Evolutionary conservation across 1,284 basidiomycete genomes (phyloP).

Genomic region (Microbotryum violaceum): DNA sequence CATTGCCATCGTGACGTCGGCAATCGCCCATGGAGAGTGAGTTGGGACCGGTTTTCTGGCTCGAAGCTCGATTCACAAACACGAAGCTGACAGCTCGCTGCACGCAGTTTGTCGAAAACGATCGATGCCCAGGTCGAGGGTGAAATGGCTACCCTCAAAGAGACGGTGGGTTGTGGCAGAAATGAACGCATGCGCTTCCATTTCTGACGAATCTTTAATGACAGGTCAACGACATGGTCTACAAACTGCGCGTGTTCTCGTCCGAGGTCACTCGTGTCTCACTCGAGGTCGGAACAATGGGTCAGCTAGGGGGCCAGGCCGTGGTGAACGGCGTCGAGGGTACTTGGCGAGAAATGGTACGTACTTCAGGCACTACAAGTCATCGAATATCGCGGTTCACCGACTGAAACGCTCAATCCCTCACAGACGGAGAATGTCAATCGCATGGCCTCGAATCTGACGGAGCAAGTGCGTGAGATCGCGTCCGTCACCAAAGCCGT

Average conservation of each 20-base stretch:
- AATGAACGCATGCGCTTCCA: conserved; percentile 45
- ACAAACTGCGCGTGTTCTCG: conserved; percentile 70
- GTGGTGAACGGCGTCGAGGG: conserved; percentile 87
- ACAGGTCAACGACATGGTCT: conserved; percentile 87
- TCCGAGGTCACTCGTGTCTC: conserved; percentile 57
- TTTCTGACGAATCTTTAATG: conserved; percentile 40
- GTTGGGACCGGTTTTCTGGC: neutral
- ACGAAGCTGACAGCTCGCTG: conserved; percentile 36
- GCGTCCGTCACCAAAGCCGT: conserved; percentile 96
- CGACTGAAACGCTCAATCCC: neutral
- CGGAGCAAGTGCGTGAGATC: conserved; percentile 65
- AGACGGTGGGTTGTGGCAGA: conserved; percentile 31
- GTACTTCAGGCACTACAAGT: neutral
- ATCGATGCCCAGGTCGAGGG: conserved; percentile 71
- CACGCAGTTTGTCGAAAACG: conserved; percentile 46
- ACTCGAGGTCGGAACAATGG: conserved; percentile 84
- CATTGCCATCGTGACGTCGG: conserved; percentile 27
- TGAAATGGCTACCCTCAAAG: conserved; percentile 76
- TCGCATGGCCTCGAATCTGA: conserved; percentile 91
- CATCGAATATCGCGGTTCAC: neutral
- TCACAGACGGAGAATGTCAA: conserved; percentile 34
- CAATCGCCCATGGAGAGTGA: conserved; percentile 29
- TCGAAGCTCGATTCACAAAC: neutral
- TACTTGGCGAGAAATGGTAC: conserved; percentile 55
- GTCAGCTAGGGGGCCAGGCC: conserved; percentile 87